Conservation (phyloP, 2,329 filamentous ascomycete species). For the Fulvia fulva region DNA sequence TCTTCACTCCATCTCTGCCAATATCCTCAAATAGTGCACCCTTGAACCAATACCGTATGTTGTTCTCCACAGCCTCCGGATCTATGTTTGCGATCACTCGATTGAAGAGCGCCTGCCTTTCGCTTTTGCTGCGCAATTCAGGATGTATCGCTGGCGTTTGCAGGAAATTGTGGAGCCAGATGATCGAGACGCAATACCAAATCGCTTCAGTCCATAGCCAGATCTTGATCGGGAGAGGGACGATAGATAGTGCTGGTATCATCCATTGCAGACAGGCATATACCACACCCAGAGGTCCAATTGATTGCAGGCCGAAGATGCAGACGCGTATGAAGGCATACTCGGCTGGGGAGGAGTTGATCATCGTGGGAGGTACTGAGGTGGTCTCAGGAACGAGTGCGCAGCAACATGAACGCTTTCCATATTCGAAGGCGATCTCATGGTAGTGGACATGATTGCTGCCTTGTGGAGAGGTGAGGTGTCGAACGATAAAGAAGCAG, state of each 20-base stretch:
- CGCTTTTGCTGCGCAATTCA: slow-evolving; percentile 39
- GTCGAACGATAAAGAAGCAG: neutral
- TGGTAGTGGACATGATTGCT: neutral
- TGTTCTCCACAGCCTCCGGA: slow-evolving; percentile 47
- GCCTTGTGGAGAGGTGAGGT: neutral
- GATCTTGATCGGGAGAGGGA: slow-evolving; percentile 5
- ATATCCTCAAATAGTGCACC: slow-evolving; percentile 57
- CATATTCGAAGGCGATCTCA: neutral
- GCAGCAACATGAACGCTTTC: neutral
- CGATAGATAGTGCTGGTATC: neutral
- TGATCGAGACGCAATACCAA: slow-evolving; percentile 9
- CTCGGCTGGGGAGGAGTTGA: slow-evolving; percentile 14
- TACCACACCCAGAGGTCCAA: slow-evolving; percentile 8
- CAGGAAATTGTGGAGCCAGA: slow-evolving; percentile 49
- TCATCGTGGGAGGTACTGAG: slow-evolving; percentile 11
- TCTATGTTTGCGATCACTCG: slow-evolving; percentile 53
- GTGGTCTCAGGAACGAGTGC: neutral
- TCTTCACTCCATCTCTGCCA: slow-evolving; percentile 59
- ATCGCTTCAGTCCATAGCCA: slow-evolving; percentile 11
- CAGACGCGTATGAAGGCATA: slow-evolving; percentile 20
- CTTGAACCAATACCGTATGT: slow-evolving; percentile 62
- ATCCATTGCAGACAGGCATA: slow-evolving; percentile 5
- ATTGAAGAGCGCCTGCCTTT: slow-evolving; percentile 55
- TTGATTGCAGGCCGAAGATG: slow-evolving; percentile 12
- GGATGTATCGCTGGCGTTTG: slow-evolving; percentile 53